Percentiles rank a stretch among this genome's conserved stretches.
These are phyloP conservation scores for Camellia granthamiana DNA, from an alignment of 148 eudicot genomes.

Conservation along the genomic window DNA sequence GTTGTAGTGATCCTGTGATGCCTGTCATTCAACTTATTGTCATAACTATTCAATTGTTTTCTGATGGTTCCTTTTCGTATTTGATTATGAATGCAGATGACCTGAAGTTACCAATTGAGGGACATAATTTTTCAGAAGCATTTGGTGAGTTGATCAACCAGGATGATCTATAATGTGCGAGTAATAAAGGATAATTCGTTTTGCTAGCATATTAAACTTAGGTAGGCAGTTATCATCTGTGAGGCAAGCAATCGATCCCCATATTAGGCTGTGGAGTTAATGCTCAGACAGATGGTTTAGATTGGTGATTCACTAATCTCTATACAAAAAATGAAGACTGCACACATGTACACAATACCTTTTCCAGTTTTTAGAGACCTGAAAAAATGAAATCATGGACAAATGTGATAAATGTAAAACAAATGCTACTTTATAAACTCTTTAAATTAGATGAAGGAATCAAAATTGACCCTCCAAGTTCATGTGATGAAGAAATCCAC, in stretches of 20 bases:
- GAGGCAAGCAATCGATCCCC: not conserved
- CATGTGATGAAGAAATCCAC: not conserved
- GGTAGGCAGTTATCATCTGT: not conserved
- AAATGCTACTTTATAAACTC: slow-evolving; percentile 5
- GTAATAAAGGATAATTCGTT: not conserved
- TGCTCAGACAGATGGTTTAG: not conserved
- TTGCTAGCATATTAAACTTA: slow-evolving; percentile 7
- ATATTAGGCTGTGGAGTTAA: not conserved
- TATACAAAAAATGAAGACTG: not conserved
- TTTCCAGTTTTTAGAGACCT: slow-evolving; percentile 1
- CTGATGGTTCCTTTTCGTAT: slow-evolving; percentile 9
- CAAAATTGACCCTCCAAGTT: not conserved
- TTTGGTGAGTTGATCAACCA: slow-evolving; percentile 50
- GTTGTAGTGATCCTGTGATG: not conserved
- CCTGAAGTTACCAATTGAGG: slow-evolving; percentile 55
- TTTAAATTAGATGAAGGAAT: not conserved
- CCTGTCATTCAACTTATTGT: not conserved
- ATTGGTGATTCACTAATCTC: not conserved
- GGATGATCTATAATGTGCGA: not conserved
- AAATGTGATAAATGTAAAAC: not conserved
- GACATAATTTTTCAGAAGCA: slow-evolving; percentile 50
- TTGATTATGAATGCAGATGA: slow-evolving; percentile 50
- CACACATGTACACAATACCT: not conserved
- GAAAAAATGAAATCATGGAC: slow-evolving; percentile 4
- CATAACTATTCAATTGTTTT: slow-evolving; percentile 5